Base-by-base conservation (phyloP, 371 early-diverging fungal species). In the Mortierella sp. region DNA sequence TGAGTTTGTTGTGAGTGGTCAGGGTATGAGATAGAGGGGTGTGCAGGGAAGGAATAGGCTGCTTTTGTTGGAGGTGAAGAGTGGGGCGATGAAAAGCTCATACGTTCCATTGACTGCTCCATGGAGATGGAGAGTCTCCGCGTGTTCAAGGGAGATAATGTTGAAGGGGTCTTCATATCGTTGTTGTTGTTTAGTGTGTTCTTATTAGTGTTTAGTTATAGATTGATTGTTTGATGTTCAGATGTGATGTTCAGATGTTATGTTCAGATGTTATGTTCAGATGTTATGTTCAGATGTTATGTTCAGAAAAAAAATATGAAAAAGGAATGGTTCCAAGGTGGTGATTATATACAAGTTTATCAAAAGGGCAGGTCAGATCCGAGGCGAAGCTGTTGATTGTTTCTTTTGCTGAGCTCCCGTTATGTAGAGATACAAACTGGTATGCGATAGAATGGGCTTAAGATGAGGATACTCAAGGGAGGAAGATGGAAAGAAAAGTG, bases 51-150 rank as follows among this genome's bases (percentile, higher is more conserved):
- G 49, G 62, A 22, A 32, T 32, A 30, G n/a, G 28, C 20, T n/a
- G 10, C 8, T 35, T 40, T 51, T 12, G 66, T 18, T 6, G 77
- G 43, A 0, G 67, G 65, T 1, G 57, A 58, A 10, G 72, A 58
- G n/a, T 51, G 60, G 14, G 79, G 71, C 1, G 75, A 74, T 2
- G 71, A 57, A 43, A 74, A 74, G 40, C 64, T 70, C 74, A 79
- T 70, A 16, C 75, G 54, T 39, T 79, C 72, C 75, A 79, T 74
- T 24, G 79, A 79, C 20, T 68, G 63, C 45, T 70, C 79, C 68
- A 79, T 61, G 20, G 66, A 49, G 8, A 79, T 61, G 20, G 66
- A 49, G 8, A 59, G 68, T 47, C 52, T 51, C 52, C 63, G 62
- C 24, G 71, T 52, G 55, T 67, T 71, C 67, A 76, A 52, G 63